A percentile compares a stretch with the other conserved stretches of the same genome.
Conservation (phyloP, 1,284 basidiomycete genomes). For the Caloboletus firmus region DNA sequence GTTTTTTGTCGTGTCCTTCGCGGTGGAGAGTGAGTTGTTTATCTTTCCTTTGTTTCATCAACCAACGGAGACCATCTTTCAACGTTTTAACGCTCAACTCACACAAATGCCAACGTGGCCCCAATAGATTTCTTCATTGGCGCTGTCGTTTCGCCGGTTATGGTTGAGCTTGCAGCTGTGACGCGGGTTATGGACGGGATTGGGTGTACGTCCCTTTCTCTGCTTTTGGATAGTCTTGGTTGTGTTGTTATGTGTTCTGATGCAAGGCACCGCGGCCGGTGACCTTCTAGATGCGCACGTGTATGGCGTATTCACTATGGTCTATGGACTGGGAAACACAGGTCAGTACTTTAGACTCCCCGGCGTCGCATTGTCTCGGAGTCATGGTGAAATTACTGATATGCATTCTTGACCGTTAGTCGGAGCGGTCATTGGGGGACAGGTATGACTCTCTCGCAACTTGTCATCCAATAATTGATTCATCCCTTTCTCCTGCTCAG, state of each 20-base stretch:
- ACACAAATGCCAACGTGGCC: not conserved
- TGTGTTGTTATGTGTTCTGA: not conserved
- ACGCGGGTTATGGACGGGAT: not conserved
- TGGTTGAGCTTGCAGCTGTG: not conserved
- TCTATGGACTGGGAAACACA: not conserved
- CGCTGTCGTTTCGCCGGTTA: not conserved
- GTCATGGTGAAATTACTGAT: not conserved
- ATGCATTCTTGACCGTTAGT: not conserved
- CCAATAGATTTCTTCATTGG: not conserved
- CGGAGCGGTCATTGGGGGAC: not conserved
- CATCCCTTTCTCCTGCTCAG: not conserved
- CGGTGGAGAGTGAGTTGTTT: not conserved
- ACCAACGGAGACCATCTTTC: not conserved
- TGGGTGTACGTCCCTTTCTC: not conserved
- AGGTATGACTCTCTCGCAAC: not conserved
- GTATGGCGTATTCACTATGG: not conserved
- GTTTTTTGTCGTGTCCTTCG: not conserved
- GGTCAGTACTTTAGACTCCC: not conserved
- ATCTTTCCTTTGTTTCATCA: not conserved
- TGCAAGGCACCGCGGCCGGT: not conserved
- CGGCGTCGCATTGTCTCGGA: not conserved
- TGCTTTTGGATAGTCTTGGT: not conserved
- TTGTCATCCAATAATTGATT: not conserved
- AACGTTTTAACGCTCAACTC: not conserved
- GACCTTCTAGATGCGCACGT: not conserved